Conservation (phyloP, 2,329 filamentous ascomycete species). For the Fusarium succisae region DNA sequence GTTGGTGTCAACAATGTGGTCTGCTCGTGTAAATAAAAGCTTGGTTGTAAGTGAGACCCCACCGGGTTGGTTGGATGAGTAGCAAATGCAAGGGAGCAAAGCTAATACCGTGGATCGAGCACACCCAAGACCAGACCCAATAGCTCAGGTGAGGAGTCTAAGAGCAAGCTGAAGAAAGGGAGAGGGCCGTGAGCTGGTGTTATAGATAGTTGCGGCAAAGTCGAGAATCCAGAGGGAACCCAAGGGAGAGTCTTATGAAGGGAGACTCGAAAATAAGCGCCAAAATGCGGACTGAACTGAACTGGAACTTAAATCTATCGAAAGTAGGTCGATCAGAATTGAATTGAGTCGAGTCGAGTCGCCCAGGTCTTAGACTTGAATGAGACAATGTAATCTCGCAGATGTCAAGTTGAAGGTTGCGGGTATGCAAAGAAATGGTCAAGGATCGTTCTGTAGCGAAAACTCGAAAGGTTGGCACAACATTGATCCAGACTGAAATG, state of each 20-base stretch:
- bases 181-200: conserved; percentile 4
- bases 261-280: conserved; percentile 16
- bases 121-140: conserved; percentile 11
- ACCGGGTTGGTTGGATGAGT: conserved; percentile 14
- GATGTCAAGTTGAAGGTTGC: conserved; percentile 18
- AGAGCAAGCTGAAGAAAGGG: conserved; percentile 9
- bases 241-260: conserved; percentile 31
- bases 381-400: conserved; percentile 36
- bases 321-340: conserved; percentile 15
- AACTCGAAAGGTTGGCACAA: conserved; percentile 20
- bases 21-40: conserved; percentile 13
- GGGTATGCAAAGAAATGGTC: conserved; percentile 28
- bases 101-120: conserved; percentile 25
- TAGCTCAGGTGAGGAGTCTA: conserved; percentile 15
- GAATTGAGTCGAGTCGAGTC: conserved; percentile 5
- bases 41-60: conserved; percentile 29
- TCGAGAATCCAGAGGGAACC: conserved; percentile 10
- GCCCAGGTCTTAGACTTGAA: conserved; percentile 25
- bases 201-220: conserved; percentile 22
- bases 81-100: conserved; percentile 34
- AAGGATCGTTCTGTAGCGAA: conserved; percentile 27
- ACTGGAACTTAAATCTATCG: conserved; percentile 24
- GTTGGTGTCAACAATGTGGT: conserved; percentile 16
- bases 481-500: conserved; percentile 16
- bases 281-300: conserved; percentile 2